These are phyloP conservation scores for Pythium phragmitis DNA, from an alignment of 352 stramenopile genomes.

Conservation along the genomic window DNA sequence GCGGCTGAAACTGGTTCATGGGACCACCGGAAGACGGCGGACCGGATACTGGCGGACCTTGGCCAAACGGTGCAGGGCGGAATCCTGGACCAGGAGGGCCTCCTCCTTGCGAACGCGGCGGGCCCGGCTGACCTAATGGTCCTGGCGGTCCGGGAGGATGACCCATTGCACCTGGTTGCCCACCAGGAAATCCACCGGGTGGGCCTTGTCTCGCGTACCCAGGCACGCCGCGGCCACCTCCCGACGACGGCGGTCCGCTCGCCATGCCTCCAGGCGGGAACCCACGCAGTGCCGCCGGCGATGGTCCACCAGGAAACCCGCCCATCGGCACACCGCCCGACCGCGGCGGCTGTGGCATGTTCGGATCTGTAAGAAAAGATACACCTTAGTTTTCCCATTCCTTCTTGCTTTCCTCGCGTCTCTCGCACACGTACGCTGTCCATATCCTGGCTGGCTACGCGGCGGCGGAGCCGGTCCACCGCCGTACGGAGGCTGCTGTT, in stretches of 20 bases:
- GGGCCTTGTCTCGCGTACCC: slow-evolving; percentile 19
- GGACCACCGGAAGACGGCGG: slow-evolving; percentile 43
- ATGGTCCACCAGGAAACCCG: slow-evolving; percentile 7
- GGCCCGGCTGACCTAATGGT: slow-evolving; percentile 12
- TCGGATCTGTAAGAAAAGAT: slow-evolving; percentile 13
- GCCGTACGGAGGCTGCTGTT: slow-evolving; percentile 13
- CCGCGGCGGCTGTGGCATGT: slow-evolving; percentile 18
- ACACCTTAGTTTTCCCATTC: not conserved
- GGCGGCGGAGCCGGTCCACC: slow-evolving; percentile 5
- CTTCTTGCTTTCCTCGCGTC: not conserved
- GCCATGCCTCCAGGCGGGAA: slow-evolving; percentile 12
- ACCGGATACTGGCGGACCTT: slow-evolving; percentile 18
- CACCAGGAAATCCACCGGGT: slow-evolving; percentile 27
- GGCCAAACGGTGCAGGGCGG: slow-evolving; percentile 10
- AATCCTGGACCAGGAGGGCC: slow-evolving; percentile 5
- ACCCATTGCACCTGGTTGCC: not conserved
- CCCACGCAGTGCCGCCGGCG: not conserved
- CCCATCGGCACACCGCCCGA: slow-evolving; percentile 11
- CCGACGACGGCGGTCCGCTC: slow-evolving; percentile 20
- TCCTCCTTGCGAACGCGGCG: slow-evolving; percentile 26
- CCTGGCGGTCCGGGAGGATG: slow-evolving; percentile 5
- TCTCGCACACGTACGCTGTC: not conserved
- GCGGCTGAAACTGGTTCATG: slow-evolving; percentile 43
- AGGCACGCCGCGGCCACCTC: slow-evolving; percentile 8
- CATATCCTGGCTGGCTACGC: slow-evolving; percentile 19